Percentiles rank a stretch among this genome's conserved stretches.
phyloP scores from a whole-genome alignment of 768 basidiomycete genomes.

The Lentinula boryana region DNA sequence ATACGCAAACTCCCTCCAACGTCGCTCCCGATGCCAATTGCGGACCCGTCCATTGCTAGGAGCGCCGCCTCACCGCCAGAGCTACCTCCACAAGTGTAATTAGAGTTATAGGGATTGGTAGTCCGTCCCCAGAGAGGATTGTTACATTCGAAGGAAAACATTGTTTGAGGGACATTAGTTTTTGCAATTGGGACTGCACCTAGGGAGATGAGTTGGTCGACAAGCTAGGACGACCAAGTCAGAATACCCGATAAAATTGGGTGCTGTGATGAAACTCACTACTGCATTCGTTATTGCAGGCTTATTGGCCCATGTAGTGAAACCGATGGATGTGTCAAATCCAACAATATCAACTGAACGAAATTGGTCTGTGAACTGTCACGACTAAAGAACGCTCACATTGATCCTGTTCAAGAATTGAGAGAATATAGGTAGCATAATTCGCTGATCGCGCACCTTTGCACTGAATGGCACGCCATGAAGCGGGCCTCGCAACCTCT shows the following conservation, averaged over 20 bases:
- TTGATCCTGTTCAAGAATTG: constrained; percentile 48
- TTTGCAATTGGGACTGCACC: constrained; percentile 85
- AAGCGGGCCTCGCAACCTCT: constrained; percentile 56
- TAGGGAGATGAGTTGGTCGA: constrained; percentile 47
- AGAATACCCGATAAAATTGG: background rate
- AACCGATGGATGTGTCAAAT: constrained; percentile 67
- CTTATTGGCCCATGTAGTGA: constrained; percentile 54
- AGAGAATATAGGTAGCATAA: constrained; percentile 57
- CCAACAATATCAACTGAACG: constrained; percentile 78
- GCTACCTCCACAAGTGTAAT: constrained; percentile 68
- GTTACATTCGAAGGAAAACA: constrained; percentile 77
- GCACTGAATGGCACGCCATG: constrained; percentile 74
- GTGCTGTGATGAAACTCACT: constrained; percentile 30
- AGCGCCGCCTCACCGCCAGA: constrained; percentile 83
- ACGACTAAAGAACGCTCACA: constrained; percentile 64
- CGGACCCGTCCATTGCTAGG: constrained; percentile 71
- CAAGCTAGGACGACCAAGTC: constrained; percentile 41
- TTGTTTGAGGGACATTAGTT: constrained; percentile 90
- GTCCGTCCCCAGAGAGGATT: constrained; percentile 78
- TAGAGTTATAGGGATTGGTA: constrained; percentile 59
- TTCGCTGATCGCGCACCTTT: constrained; percentile 27
- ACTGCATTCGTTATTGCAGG: constrained; percentile 56
- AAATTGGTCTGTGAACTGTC: constrained; percentile 75
- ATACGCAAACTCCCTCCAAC: constrained; percentile 82
- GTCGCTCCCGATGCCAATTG: constrained; percentile 78